A percentile compares a stretch with the other conserved stretches of the same genome.
These are phyloP conservation scores for Hamigera avellanea DNA, from an alignment of 495 filamentous ascomycete genomes.

Conservation along the genomic window DNA sequence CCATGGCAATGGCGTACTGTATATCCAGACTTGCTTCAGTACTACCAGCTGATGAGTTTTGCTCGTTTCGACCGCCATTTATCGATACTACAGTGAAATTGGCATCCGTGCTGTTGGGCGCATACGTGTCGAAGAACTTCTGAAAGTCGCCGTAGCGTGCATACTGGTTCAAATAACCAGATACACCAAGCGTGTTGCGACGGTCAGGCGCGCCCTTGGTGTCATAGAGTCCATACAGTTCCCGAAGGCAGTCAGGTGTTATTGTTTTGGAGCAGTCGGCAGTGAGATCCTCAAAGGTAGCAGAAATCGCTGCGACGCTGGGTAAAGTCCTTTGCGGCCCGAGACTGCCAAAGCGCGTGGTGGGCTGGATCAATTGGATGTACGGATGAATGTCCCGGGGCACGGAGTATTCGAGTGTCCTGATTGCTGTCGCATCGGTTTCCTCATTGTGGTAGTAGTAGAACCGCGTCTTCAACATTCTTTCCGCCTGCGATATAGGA, in stretches of 20 bases:
- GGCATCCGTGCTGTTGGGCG: slow-evolving; percentile 35
- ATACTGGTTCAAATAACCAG: slow-evolving; percentile 57
- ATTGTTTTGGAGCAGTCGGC: slow-evolving; percentile 35
- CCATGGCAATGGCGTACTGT: slow-evolving; percentile 54
- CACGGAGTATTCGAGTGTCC: slow-evolving; percentile 48
- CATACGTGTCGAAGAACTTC: slow-evolving; percentile 38
- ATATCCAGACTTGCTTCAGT: slow-evolving; percentile 62
- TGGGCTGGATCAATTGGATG: slow-evolving; percentile 44
- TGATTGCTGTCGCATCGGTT: slow-evolving; percentile 25
- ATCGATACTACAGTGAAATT: slow-evolving; percentile 54
- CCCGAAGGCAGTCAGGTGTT: slow-evolving; percentile 47
- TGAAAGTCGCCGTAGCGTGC: slow-evolving; percentile 47
- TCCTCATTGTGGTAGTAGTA: slow-evolving; percentile 32
- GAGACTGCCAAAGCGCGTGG: slow-evolving; percentile 38
- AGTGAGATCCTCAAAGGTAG: slow-evolving; percentile 12
- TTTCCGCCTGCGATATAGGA: slow-evolving; percentile 38
- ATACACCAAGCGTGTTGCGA: slow-evolving; percentile 49
- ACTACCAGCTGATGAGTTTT: slow-evolving; percentile 22
- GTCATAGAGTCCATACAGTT: slow-evolving; percentile 47
- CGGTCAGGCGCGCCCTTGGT: slow-evolving; percentile 22
- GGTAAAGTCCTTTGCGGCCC: slow-evolving; percentile 11
- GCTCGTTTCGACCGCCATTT: slow-evolving; percentile 45
- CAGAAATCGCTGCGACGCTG: slow-evolving; percentile 13
- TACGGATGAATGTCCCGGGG: slow-evolving; percentile 34
- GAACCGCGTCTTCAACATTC: slow-evolving; percentile 44